These are phyloP conservation scores for Purpureocillium lavendulum DNA, from an alignment of 2,329 filamentous ascomycete species.

Conservation along the genomic window DNA sequence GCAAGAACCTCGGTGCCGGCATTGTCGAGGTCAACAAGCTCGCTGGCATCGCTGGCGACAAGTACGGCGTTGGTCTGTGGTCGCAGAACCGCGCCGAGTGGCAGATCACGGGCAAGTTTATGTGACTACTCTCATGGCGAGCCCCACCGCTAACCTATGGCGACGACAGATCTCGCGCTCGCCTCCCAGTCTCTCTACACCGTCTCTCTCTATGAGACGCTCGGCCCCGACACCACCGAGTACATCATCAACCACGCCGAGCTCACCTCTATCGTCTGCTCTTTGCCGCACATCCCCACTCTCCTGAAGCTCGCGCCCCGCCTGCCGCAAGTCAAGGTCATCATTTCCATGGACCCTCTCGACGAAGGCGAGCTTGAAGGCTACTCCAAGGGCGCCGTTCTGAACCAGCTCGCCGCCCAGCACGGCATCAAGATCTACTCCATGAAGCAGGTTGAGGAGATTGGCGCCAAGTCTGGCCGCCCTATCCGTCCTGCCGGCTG, in stretches of 20 bases:
- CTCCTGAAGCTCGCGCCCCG: constrained; percentile 73
- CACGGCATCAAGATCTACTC: constrained; percentile 72
- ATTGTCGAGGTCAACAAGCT: constrained; percentile 73
- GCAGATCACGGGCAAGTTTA: constrained; percentile 66
- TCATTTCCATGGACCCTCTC: constrained; percentile 78
- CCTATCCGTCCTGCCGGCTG: constrained; percentile 63
- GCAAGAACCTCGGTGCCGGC: constrained; percentile 78
- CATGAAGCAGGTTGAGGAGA: constrained; percentile 69
- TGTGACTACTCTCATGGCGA: too few relatives aligned
- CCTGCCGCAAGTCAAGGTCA: constrained; percentile 74
- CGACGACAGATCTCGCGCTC: constrained; percentile 63
- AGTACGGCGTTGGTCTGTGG: constrained; percentile 76
- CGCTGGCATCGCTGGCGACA: constrained; percentile 51
- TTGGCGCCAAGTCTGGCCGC: constrained; percentile 64
- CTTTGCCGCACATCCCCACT: constrained; percentile 70
- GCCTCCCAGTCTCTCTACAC: constrained; percentile 82
- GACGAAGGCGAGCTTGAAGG: constrained; percentile 70
- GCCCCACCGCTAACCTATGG: neutral
- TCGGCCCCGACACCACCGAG: constrained; percentile 84
- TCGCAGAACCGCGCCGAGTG: constrained; percentile 80
- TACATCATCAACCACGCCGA: constrained; percentile 92
- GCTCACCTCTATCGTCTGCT: constrained; percentile 67
- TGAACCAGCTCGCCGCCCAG: constrained; percentile 66
- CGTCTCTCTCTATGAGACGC: constrained; percentile 92
- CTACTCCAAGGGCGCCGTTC: constrained; percentile 68